Percentiles rank a stretch among this genome's conserved stretches.
Evolutionary conservation across 164 flowering plant species (phyloP).

Genomic region (Santalum album): DNA sequence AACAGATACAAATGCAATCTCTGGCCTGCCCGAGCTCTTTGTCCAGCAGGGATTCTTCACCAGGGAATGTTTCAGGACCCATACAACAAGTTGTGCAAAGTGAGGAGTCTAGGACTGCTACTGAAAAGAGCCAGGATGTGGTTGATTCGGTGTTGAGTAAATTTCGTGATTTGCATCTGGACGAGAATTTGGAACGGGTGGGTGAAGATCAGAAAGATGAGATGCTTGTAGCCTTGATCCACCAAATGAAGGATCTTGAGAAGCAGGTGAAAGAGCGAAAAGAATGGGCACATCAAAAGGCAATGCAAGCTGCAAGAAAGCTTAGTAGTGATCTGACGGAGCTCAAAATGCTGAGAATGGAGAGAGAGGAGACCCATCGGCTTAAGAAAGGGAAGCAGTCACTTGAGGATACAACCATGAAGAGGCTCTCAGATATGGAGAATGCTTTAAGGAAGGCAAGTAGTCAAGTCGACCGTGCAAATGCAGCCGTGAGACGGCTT

Average conservation of each 20-base stretch:
- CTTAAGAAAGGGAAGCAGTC: conserved; percentile 84
- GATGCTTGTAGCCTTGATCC: conserved; percentile 42
- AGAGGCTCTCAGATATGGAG: conserved; percentile 85
- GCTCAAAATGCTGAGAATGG: conserved; percentile 78
- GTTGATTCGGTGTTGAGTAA: conserved; percentile 59
- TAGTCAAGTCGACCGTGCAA: conserved; percentile 86
- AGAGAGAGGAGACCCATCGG: conserved; percentile 77
- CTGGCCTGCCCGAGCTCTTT: conserved; percentile 28
- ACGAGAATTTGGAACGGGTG: conserved; percentile 48
- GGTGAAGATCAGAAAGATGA: conserved; percentile 63
- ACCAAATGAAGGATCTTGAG: conserved; percentile 77
- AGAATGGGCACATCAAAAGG: conserved; percentile 98
- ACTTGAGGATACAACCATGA: conserved; percentile 81
- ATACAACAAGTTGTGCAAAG: conserved; percentile 18
- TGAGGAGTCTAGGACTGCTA: conserved; percentile 31
- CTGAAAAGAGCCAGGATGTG: conserved; percentile 34
- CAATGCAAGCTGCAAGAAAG: conserved; percentile 96
- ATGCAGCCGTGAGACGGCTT: conserved; percentile 75
- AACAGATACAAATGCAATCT: conserved; percentile 36
- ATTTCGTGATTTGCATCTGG: conserved; percentile 71
- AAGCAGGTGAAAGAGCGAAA: conserved; percentile 74
- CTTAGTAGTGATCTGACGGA: conserved; percentile 83
- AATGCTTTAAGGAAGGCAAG: conserved; percentile 87
- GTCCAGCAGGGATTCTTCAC: conserved; percentile 20
- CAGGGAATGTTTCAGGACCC: conserved; percentile 16